Evolutionary conservation across 139 green algal genomes (phyloP), one percentile per base, ranked within the genome.

Genomic region (Chlorella sp.): DNA sequence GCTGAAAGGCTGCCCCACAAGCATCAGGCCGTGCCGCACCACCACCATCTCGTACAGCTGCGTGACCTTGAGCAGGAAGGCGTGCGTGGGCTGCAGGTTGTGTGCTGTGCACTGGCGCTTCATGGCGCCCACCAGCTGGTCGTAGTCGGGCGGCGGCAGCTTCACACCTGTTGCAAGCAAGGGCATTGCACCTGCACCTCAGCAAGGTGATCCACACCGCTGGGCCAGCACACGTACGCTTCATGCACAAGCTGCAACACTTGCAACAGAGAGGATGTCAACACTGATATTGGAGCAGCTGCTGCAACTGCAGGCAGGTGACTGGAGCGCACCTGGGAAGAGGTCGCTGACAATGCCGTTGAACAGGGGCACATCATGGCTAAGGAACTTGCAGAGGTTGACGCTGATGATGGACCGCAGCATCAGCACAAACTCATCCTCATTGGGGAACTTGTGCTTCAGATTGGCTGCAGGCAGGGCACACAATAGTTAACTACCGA

Each of bases 41-140:
- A 91, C 82, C 31, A 95, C 84, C 90, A 95, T 95, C 80, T 95
- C 90, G 76, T 93, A 95, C 51, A 95, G 84, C 80, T 95, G 87
- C n/a, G 86, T 91, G 5, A 74, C 83, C 79, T 88, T 80, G n/a
- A 75, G 27, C 42, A 55, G 42, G 42, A 10, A 55, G 42, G 42
- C 42, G 42, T 10, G 42, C 42, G 17, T 10, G 42, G 17, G 42
- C 10, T 10, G 42, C 42, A 55, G 42, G n/a, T n/a, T n/a, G n/a
- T n/a, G 51, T n/a, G 51, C 51, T 3, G 64, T 67, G 70, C 90
- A 95, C 68, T 88, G 81, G 35, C 74, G 69, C 61, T 76, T 77
- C 62, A 91, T 82, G 3, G 87, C 86, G 24, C 67, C 77, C 34
- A 62, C 72, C 31, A 92, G 74, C 32, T 85, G 70, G 34, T 68